Evolutionary conservation across 1,139 yeast genomes (phyloP).

Genomic region (Suhomyces chickasaworum): DNA sequence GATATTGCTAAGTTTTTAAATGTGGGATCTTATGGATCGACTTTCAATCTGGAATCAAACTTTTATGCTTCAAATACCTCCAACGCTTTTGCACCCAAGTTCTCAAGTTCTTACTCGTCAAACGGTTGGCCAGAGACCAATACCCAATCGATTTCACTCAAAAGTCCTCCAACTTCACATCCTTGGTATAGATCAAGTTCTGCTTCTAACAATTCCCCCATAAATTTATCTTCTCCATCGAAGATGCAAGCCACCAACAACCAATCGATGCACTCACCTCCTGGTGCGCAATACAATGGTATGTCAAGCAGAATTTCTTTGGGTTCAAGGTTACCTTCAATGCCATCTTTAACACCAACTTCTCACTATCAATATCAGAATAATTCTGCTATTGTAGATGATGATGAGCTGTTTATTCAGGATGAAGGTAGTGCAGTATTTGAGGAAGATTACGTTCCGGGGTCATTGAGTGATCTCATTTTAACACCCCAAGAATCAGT

Average conservation of each 20-base stretch:
- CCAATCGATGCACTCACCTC: slow-evolving; percentile 13
- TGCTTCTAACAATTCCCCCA: neutral
- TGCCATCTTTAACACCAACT: slow-evolving; percentile 9
- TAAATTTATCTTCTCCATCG: slow-evolving; percentile 5
- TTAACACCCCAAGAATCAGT: slow-evolving; percentile 76
- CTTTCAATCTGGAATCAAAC: neutral
- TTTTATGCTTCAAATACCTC: neutral
- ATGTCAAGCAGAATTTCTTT: slow-evolving; percentile 8
- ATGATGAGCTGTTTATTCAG: slow-evolving; percentile 17
- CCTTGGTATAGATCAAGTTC: slow-evolving; percentile 5
- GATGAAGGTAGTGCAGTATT: slow-evolving; percentile 33
- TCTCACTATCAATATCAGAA: slow-evolving; percentile 16
- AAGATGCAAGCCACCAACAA: neutral
- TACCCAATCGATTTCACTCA: neutral
- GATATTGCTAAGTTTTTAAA: slow-evolving; percentile 14
- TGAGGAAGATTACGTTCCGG: slow-evolving; percentile 79
- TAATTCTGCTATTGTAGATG: slow-evolving; percentile 23
- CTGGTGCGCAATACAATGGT: slow-evolving; percentile 2
- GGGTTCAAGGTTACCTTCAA: slow-evolving; percentile 8
- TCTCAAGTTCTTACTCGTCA: neutral
- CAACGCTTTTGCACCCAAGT: slow-evolving; percentile 6
- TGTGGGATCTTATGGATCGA: slow-evolving; percentile 1
- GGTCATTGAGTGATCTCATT: slow-evolving; percentile 64
- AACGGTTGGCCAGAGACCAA: neutral
- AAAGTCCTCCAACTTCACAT: neutral